Conservation (phyloP, 352 stramenopile genomes). For the Pythium angustatum region DNA sequence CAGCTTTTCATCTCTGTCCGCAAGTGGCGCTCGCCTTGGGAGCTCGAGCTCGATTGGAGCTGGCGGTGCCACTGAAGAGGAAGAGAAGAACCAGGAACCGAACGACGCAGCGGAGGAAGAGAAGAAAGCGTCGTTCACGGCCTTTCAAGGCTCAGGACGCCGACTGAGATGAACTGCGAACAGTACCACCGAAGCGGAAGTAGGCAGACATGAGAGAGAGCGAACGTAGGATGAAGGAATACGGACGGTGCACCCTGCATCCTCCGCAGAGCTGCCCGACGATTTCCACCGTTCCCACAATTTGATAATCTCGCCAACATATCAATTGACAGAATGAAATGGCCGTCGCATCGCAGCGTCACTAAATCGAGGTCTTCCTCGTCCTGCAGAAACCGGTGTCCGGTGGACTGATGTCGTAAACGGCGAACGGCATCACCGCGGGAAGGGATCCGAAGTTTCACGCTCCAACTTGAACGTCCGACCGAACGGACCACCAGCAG, state of each 20-base stretch:
- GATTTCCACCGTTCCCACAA: too few species aligned
- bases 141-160: conserved; percentile 71
- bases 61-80: conserved; percentile 27
- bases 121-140: conserved; percentile 38
- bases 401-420: conserved; percentile 14
- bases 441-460: conserved; percentile 2
- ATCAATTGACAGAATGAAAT: too few species aligned
- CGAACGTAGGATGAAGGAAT: not conserved
- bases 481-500: not conserved
- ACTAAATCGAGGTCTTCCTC: conserved; percentile 3
- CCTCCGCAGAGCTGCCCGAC: too few species aligned
- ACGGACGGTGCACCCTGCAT: too few species aligned
- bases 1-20: conserved; percentile 34
- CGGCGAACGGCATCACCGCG: not conserved
- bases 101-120: conserved; percentile 33
- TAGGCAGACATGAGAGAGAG: not conserved
- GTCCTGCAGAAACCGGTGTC: too few species aligned
- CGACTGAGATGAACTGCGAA: conserved; percentile 29
- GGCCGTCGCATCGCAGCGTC: too few species aligned
- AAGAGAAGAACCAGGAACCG: conserved; percentile 48
- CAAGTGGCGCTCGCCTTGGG: conserved; percentile 13
- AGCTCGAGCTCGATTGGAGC: not conserved
- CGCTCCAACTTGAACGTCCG: conserved; percentile 7
- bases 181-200: too few species aligned
- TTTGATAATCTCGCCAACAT: too few species aligned